These are phyloP conservation scores for Hanseniaspora vineae DNA, from an alignment of 805 yeast genomes.

Conservation along the genomic window DNA sequence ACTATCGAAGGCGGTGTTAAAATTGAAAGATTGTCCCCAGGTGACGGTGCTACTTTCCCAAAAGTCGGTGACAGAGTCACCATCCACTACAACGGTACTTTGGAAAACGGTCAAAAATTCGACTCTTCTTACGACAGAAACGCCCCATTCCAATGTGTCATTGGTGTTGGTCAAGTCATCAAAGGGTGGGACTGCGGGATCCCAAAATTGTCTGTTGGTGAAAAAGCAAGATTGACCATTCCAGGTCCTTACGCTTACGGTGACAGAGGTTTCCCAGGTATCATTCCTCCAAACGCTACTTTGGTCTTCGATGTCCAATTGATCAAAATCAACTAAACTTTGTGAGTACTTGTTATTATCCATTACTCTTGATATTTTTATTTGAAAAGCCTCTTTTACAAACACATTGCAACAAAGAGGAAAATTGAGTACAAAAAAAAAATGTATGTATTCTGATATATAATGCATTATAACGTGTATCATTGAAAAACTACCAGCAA, in stretches of 20 bases:
- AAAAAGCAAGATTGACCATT: constrained; percentile 83
- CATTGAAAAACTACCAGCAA: no score
- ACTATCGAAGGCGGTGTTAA: constrained; percentile 25
- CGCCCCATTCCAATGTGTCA: constrained; percentile 84
- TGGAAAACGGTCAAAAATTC: constrained; percentile 90
- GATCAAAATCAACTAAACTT: constrained; percentile 28
- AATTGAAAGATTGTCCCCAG: constrained; percentile 29
- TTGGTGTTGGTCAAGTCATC: constrained; percentile 95
- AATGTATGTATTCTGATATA: constrained; percentile 7
- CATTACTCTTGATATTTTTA: no score
- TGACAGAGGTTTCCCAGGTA: constrained; percentile 88
- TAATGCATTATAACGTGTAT: neutral
- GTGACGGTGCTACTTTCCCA: constrained; percentile 85
- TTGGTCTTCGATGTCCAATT: constrained; percentile 77
- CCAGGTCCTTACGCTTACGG: constrained; percentile 94
- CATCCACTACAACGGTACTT: constrained; percentile 91
- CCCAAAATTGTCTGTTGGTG: constrained; percentile 85
- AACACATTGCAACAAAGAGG: no score
- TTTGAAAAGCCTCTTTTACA: no score
- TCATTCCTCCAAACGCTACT: constrained; percentile 94
- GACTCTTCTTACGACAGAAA: constrained; percentile 94
- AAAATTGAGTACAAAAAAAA: no score
- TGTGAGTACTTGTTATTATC: neutral
- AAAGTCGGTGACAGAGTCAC: constrained; percentile 77
- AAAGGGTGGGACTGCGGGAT: constrained; percentile 95